Percentiles rank a stretch among this genome's conserved stretches.
phyloP scores from a whole-genome alignment of 1,284 basidiomycete genomes.

The Ceratobasidium sp. region DNA sequence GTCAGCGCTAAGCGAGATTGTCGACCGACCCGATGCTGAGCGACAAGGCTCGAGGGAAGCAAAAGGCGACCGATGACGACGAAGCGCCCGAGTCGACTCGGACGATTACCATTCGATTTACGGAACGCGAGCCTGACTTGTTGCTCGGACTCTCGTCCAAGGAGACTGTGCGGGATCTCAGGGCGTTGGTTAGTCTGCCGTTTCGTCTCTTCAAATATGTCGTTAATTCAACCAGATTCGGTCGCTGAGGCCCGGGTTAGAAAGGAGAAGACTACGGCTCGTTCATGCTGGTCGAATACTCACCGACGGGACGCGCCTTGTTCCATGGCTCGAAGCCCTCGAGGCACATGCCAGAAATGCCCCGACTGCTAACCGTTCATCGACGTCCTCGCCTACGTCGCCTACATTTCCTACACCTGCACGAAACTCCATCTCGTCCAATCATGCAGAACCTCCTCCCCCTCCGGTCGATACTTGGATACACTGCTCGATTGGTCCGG shows the following conservation, averaged over 20 bases:
- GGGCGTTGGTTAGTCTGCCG: constrained; percentile 64
- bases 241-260: constrained; percentile 65
- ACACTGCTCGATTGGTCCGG: constrained; percentile 88
- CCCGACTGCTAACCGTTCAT: constrained; percentile 44
- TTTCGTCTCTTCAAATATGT: neutral
- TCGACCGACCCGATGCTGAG: constrained; percentile 55
- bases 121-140: constrained; percentile 62
- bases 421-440: constrained; percentile 26
- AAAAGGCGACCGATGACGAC: constrained; percentile 62
- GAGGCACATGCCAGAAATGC: constrained; percentile 59
- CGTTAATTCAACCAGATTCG: constrained; percentile 64
- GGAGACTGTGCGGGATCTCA: constrained; percentile 77
- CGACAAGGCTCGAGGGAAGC: constrained; percentile 86
- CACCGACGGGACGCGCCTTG: constrained; percentile 74
- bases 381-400: constrained; percentile 1
- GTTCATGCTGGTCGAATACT: constrained; percentile 89
- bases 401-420: constrained; percentile 11
- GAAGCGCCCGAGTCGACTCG: constrained; percentile 44
- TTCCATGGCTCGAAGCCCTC: constrained; percentile 72
- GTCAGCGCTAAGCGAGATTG: constrained; percentile 7
- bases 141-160: constrained; percentile 59
- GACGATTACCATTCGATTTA: constrained; percentile 63
- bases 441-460: neutral
- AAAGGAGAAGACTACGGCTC: constrained; percentile 72
- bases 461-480: constrained; percentile 70